phyloP scores from a whole-genome alignment of 2,329 filamentous ascomycete species.

The Penicillium nordicum region DNA sequence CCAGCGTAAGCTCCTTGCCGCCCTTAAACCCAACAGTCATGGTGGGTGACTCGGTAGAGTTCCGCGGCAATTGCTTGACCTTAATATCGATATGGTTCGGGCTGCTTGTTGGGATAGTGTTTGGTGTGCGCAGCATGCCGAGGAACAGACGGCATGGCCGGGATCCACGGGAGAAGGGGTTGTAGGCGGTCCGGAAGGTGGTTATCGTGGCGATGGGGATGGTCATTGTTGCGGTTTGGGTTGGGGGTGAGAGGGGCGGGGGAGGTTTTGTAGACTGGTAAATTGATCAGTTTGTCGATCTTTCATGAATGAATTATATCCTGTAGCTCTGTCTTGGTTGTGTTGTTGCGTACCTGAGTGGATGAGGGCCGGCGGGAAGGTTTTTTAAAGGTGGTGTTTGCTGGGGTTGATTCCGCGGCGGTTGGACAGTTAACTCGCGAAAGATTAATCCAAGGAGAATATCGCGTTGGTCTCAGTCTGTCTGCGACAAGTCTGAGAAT shows the following conservation, averaged over 20 bases:
- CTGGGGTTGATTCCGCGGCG: neutral
- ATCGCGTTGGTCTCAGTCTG: neutral
- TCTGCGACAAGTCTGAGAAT: neutral
- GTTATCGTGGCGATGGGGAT: constrained; percentile 52
- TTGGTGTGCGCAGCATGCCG: constrained; percentile 75
- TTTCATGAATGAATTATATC: neutral
- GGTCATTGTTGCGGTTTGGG: constrained; percentile 27
- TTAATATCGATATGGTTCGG: constrained; percentile 72
- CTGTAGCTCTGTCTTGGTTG: neutral
- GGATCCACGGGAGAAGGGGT: constrained; percentile 77
- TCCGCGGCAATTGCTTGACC: constrained; percentile 69
- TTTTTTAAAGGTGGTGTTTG: constrained; percentile 12
- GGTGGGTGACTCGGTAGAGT: constrained; percentile 64
- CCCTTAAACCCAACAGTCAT: constrained; percentile 90
- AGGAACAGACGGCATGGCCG: constrained; percentile 87
- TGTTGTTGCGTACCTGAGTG: constrained; percentile 8
- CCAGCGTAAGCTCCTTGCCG: constrained; percentile 81
- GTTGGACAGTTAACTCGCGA: neutral
- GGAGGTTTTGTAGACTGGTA: neutral
- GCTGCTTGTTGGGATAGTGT: constrained; percentile 73
- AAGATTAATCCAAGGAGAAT: neutral
- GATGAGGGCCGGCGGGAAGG: constrained; percentile 5
- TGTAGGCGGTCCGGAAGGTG: constrained; percentile 81
- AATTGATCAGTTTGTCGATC: neutral
- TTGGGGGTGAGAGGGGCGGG: neutral